Evolutionary conservation across 306 rosid species (phyloP).

Genomic region (Oemleria cerasiformis): DNA sequence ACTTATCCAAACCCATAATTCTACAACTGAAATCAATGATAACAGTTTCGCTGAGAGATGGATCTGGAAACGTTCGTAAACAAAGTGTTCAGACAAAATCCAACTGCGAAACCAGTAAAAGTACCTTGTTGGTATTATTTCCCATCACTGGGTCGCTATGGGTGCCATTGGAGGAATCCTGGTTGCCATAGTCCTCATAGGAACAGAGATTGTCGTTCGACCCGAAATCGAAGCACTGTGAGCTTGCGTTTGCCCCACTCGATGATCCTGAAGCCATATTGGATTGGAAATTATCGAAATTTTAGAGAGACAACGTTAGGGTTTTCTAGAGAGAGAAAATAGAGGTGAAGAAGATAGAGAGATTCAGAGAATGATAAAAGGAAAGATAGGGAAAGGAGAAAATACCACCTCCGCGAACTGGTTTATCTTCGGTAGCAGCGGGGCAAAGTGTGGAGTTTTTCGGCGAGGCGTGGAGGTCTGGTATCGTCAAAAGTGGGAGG

Average conservation of each 20-base stretch:
- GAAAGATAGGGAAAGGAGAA: too few species aligned
- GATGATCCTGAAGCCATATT: conserved; percentile 89
- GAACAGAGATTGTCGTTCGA: conserved; percentile 72
- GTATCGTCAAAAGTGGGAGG: too few species aligned
- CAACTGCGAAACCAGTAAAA: background rate
- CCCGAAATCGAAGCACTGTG: conserved; percentile 56
- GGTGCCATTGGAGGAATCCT: conserved; percentile 51
- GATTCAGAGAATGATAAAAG: too few species aligned
- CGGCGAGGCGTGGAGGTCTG: too few species aligned
- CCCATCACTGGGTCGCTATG: conserved; percentile 48
- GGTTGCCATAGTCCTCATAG: conserved; percentile 49
- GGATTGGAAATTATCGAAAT: conserved; percentile 12
- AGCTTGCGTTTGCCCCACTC: conserved; percentile 55
- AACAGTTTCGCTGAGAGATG: conserved; percentile 13
- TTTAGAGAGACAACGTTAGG: conserved; percentile 2
- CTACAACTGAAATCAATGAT: background rate
- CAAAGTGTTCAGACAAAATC: background rate
- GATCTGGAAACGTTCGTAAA: background rate
- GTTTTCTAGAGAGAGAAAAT: too few species aligned
- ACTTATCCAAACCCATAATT: background rate
- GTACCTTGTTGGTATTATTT: conserved; percentile 59
- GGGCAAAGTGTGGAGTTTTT: too few species aligned
- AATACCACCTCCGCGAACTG: too few species aligned
- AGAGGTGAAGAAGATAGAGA: too few species aligned
- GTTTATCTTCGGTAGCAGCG: too few species aligned